Evolutionary conservation across 331 rosid genomes (phyloP).

Genomic region (Telfairia occidentalis): DNA sequence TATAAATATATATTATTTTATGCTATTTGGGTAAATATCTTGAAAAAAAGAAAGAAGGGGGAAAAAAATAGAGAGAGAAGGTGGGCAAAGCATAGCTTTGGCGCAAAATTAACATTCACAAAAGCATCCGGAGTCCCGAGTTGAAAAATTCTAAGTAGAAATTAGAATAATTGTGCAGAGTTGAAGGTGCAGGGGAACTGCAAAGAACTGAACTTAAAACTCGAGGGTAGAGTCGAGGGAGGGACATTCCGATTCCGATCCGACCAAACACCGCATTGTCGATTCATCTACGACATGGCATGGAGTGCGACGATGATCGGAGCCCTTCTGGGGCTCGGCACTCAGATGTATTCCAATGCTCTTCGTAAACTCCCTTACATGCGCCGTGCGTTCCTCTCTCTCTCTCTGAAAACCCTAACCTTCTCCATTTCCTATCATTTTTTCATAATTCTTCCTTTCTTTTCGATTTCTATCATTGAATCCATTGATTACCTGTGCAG

Average conservation of each 20-base stretch:
- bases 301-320: conserved; percentile 74
- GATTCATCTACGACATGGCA: conserved; percentile 27
- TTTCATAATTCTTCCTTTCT: background rate
- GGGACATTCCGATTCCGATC: background rate
- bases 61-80: no score
- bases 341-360: conserved; percentile 90
- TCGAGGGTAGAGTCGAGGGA: background rate
- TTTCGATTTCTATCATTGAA: background rate
- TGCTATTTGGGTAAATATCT: no score
- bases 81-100: no score
- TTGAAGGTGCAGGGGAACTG: background rate
- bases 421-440: background rate
- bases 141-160: no score
- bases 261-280: background rate
- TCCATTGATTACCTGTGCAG: conserved; percentile 16
- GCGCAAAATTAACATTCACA: no score
- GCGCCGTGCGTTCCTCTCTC: conserved; percentile 55
- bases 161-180: background rate
- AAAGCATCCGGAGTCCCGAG: no score
- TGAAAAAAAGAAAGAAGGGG: no score
- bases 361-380: conserved; percentile 93
- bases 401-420: conserved; percentile 18
- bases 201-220: background rate
- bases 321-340: conserved; percentile 69
- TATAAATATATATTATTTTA: no score